These are phyloP conservation scores for Saitoella complicata DNA, from an alignment of 805 yeast species.

Conservation along the genomic window DNA sequence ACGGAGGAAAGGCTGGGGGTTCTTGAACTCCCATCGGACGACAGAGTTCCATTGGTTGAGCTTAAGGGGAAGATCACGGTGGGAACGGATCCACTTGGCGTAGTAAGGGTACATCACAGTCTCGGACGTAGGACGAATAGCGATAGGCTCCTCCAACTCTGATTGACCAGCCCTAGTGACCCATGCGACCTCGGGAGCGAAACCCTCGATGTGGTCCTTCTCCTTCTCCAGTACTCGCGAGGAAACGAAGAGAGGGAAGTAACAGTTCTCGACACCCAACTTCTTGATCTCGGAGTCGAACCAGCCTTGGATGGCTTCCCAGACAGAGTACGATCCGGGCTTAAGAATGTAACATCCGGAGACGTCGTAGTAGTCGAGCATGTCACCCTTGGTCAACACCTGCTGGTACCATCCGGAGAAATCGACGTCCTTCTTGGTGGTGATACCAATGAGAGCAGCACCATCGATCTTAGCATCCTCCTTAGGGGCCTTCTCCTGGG, in stretches of 20 bases:
- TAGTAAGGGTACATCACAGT: constrained; percentile 99
- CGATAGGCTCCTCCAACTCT: constrained; percentile 94
- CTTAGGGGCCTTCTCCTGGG: constrained; percentile 15
- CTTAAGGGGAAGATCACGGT: constrained; percentile 91
- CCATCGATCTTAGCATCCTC: constrained; percentile 35
- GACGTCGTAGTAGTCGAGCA: constrained; percentile 96
- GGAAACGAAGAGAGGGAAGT: constrained; percentile 98
- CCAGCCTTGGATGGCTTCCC: constrained; percentile 87
- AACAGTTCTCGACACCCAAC: constrained; percentile 84
- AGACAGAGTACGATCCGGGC: constrained; percentile 83
- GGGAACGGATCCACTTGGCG: constrained; percentile 96
- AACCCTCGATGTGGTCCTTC: constrained; percentile 97
- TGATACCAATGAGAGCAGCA: constrained; percentile 87
- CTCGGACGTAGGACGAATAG: constrained; percentile 98
- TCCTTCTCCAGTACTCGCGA: constrained; percentile 85
- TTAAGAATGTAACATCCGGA: constrained; percentile 97
- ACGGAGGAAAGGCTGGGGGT: constrained; percentile 97
- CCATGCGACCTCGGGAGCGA: constrained; percentile 99
- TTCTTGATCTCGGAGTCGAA: constrained; percentile 68
- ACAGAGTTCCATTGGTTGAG: constrained; percentile 99
- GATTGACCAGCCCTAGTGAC: constrained; percentile 91
- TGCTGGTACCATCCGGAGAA: constrained; percentile 97
- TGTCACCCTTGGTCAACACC: constrained; percentile 88
- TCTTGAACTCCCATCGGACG: constrained; percentile 99
- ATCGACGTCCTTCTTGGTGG: constrained; percentile 80